Percentiles rank a stretch among this genome's conserved stretches.
These are phyloP conservation scores for Mycena venus DNA, from an alignment of 768 basidiomycete species.

Conservation along the genomic window DNA sequence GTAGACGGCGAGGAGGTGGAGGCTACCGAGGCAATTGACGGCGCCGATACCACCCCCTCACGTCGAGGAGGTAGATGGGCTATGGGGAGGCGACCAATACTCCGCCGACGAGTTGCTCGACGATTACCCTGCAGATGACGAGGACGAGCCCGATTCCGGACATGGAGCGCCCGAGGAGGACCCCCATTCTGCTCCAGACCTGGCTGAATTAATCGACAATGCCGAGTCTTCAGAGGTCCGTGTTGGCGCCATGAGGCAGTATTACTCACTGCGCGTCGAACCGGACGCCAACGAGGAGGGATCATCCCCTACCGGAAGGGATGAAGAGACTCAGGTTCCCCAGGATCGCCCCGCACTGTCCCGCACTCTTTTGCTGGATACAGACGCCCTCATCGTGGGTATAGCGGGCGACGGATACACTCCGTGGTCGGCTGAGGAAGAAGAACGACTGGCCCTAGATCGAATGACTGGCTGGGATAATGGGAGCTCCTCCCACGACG, in stretches of 20 bases:
- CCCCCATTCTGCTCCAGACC: background rate
- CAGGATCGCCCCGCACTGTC: background rate
- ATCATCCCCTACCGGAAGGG: too few relatives aligned
- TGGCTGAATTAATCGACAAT: background rate
- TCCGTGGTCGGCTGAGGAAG: background rate
- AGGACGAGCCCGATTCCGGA: too few relatives aligned
- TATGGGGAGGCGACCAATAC: constrained; percentile 3
- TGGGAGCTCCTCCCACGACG: background rate
- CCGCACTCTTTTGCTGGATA: background rate
- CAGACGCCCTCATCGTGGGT: background rate
- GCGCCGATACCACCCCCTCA: too few relatives aligned
- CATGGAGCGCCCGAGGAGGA: too few relatives aligned
- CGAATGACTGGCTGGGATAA: background rate
- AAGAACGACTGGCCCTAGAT: background rate
- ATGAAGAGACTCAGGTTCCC: too few relatives aligned
- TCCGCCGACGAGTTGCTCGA: background rate
- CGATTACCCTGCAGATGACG: background rate
- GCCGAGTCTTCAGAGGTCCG: background rate
- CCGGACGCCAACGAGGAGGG: too few relatives aligned
- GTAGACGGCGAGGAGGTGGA: background rate
- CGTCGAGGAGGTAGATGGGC: background rate
- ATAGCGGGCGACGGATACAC: background rate
- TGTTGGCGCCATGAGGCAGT: background rate
- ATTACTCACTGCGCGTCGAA: background rate
- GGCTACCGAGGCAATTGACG: too few relatives aligned